phyloP scores from a whole-genome alignment of 2,329 filamentous ascomycete species.

The Penicillium sp. region DNA sequence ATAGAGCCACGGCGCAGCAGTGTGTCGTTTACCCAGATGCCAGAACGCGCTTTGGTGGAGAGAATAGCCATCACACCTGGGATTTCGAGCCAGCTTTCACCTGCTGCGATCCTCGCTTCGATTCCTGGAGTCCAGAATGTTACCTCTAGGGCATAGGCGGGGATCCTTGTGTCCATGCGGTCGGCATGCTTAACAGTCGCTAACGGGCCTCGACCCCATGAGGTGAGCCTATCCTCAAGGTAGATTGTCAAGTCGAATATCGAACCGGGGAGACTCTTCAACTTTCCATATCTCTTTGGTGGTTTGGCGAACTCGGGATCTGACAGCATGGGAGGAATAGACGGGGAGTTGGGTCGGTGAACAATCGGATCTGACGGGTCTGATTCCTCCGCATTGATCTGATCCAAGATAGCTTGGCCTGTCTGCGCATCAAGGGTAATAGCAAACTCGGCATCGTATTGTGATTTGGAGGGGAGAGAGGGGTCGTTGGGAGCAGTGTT shows the following conservation, averaged over 20 bases:
- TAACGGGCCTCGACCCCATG: conserved; percentile 71
- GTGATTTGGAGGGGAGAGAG: conserved; percentile 10
- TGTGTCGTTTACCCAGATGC: conserved; percentile 76
- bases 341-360: conserved; percentile 17
- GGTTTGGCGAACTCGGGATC: conserved; percentile 35
- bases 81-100: conserved; percentile 56
- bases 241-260: conserved; percentile 63
- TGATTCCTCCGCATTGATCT: conserved; percentile 18
- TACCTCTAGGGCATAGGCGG: conserved; percentile 78
- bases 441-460: conserved; percentile 40
- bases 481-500: background rate
- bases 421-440: conserved; percentile 47
- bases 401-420: conserved; percentile 34
- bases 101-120: conserved; percentile 58
- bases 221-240: conserved; percentile 66
- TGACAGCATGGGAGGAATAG: conserved; percentile 2
- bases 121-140: conserved; percentile 70
- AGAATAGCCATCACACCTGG: conserved; percentile 67
- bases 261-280: conserved; percentile 67
- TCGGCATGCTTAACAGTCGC: conserved; percentile 69
- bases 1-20: conserved; percentile 58
- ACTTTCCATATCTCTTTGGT: conserved; percentile 57
- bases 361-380: conserved; percentile 24
- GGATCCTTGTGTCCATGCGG: conserved; percentile 67
- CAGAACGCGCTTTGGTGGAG: conserved; percentile 73